These are phyloP conservation scores for Arthrobotrys musiformis DNA, from an alignment of 2,329 filamentous ascomycete genomes.

Conservation along the genomic window DNA sequence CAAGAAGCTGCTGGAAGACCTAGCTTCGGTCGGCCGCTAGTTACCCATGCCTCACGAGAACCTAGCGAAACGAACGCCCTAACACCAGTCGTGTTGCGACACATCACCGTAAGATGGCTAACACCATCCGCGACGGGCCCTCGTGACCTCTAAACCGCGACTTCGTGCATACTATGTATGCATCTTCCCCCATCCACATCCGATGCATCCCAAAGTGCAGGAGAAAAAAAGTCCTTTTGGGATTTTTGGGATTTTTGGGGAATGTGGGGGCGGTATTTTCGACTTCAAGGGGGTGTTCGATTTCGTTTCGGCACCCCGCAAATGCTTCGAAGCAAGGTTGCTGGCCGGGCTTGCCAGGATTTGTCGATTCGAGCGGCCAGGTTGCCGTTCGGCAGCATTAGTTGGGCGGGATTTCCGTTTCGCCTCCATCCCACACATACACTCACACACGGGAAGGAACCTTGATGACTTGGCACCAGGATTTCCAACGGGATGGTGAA, in stretches of 20 bases:
- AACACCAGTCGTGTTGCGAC: constrained; percentile 51
- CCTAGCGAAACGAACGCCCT: neutral
- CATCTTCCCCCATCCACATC: constrained; percentile 15
- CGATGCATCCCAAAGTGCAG: neutral
- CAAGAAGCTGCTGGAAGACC: neutral
- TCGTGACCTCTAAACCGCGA: constrained; percentile 27
- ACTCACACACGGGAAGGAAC: no score
- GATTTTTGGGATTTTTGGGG: neutral
- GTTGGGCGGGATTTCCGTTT: constrained; percentile 27
- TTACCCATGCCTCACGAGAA: neutral
- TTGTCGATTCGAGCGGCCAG: constrained; percentile 19
- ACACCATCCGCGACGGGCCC: neutral
- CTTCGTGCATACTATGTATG: constrained; percentile 23
- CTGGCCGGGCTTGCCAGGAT: constrained; percentile 14
- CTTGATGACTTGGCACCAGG: constrained; percentile 12
- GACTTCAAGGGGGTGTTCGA: constrained; percentile 6
- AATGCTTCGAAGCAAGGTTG: constrained; percentile 21
- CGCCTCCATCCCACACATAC: constrained; percentile 36
- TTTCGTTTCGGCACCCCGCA: constrained; percentile 41
- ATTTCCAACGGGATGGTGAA: neutral
- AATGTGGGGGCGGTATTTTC: constrained; percentile 49
- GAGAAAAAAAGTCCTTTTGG: neutral
- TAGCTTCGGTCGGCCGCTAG: neutral
- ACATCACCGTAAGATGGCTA: constrained; percentile 30
- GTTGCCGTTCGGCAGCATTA: constrained; percentile 38